These are phyloP conservation scores for Rhodosporidiobolus odoratus DNA, from an alignment of 768 basidiomycete genomes.

Conservation along the genomic window DNA sequence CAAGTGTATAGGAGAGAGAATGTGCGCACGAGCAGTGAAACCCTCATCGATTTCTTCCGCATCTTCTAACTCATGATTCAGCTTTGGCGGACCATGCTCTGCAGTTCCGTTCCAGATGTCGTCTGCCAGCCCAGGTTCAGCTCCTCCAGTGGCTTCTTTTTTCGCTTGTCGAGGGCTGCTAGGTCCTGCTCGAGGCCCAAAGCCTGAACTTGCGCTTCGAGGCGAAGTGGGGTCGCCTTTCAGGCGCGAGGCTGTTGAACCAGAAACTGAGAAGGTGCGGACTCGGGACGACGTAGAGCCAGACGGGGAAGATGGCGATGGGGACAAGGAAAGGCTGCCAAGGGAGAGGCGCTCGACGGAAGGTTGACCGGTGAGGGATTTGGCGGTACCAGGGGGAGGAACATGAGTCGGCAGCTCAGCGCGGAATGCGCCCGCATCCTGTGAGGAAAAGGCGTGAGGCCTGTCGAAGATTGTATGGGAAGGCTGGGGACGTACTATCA, in stretches of 20 bases:
- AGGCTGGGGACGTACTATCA: background rate
- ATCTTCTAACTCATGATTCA: slow-evolving; percentile 25
- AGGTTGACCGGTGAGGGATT: background rate
- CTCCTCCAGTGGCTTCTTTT: background rate
- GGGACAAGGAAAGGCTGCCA: background rate
- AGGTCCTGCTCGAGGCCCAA: background rate
- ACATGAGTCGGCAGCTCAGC: slow-evolving; percentile 26
- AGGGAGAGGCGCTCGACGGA: slow-evolving; percentile 27
- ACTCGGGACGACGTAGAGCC: background rate
- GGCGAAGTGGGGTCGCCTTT: slow-evolving; percentile 32
- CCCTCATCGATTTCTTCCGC: slow-evolving; percentile 36
- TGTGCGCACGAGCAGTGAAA: slow-evolving; percentile 15
- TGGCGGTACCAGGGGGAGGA: background rate
- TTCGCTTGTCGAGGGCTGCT: too few species aligned
- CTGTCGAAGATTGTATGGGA: background rate
- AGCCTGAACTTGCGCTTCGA: slow-evolving; percentile 22
- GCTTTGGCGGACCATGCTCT: slow-evolving; percentile 19
- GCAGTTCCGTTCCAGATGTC: background rate
- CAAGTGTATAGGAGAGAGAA: too few species aligned
- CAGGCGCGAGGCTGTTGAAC: background rate
- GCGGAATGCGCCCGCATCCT: slow-evolving; percentile 31
- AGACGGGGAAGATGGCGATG: background rate
- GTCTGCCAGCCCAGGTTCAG: background rate
- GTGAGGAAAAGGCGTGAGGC: background rate
- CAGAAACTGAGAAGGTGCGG: slow-evolving; percentile 7